phyloP scores from a whole-genome alignment of 2,329 filamentous ascomycete genomes.

The Endothia cerciana region DNA sequence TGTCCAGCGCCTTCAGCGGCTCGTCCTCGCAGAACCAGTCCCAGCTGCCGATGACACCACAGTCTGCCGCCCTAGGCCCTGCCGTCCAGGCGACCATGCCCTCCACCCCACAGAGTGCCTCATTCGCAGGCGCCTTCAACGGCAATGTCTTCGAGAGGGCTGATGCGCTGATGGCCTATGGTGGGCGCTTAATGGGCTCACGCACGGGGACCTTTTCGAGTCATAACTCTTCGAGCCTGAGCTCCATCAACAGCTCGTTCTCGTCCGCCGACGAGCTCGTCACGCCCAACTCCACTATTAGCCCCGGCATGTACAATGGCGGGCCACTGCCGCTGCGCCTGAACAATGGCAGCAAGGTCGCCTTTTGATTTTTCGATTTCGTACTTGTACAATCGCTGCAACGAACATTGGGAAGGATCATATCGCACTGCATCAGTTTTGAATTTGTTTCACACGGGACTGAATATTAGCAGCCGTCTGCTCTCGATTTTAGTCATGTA shows the following conservation, averaged over 20 bases:
- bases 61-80: conserved; percentile 86
- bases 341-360: conserved; percentile 37
- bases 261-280: conserved; percentile 36
- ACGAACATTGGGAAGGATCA: background rate
- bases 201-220: conserved; percentile 61
- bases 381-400: conserved; percentile 8
- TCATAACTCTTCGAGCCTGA: conserved; percentile 63
- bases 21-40: conserved; percentile 30
- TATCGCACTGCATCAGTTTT: background rate
- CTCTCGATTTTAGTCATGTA: background rate
- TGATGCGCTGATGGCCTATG: conserved; percentile 60
- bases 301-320: conserved; percentile 30
- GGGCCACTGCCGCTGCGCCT: conserved; percentile 36
- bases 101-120: conserved; percentile 65
- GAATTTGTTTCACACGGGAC: background rate
- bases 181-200: conserved; percentile 58
- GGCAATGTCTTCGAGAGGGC: conserved; percentile 65
- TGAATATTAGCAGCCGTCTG: conserved; percentile 2
- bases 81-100: conserved; percentile 89
- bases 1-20: conserved; percentile 37
- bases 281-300: conserved; percentile 38
- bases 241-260: conserved; percentile 37
- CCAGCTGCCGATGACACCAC: conserved; percentile 77
- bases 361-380: conserved; percentile 30
- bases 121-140: conserved; percentile 58